Evolutionary conservation across 2,329 filamentous ascomycete genomes (phyloP), one percentile per base, ranked within the genome.

Genomic region (Talaromyces rugulosus): DNA sequence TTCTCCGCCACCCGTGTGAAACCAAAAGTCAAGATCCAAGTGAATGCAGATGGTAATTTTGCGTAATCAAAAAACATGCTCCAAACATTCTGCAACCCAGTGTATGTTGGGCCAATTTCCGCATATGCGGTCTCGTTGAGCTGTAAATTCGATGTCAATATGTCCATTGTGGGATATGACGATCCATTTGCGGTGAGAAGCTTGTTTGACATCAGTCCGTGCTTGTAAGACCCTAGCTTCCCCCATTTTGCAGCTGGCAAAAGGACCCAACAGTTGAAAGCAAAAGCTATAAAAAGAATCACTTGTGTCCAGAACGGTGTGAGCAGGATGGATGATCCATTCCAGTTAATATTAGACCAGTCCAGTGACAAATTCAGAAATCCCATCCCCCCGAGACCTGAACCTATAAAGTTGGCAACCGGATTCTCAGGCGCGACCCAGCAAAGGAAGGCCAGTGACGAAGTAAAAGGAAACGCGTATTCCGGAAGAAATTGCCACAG

Each of bases 401-500:
- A 81, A 1, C 85, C 85, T 18, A 87, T 74, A 66, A 87, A 88
- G 66, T 87, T 88, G 63, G 83, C 85, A 0, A 81, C 77, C 2
- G 78, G 71, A 65, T 86, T 87, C 16, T 78, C 77, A 1, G 84
- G 85, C 2, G 85, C 85, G 2, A 88, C 83, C 85, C 85, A 87
- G 72, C 85, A 88, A 5, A 87, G 77, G 57, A 87, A 86, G 2
- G 85, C 84, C 7, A 87, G 75, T 0, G 85, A 87, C 7, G 81
- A 83, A 1, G 85, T 75, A 69, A 87, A 83, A 0, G 85, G 85
- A 61, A 87, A 87, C 1, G 82, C 78, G 58, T 80, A 87, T 68
- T 87, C 85, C 0, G 85, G 85, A 0, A 87, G 71, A 63, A 87
- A 87, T 62, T 88, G 84, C 85, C 85, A 88, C 0, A 85, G 65